These are phyloP conservation scores for Prosopis cineraria DNA, from an alignment of 306 rosid species.

Conservation along the genomic window DNA sequence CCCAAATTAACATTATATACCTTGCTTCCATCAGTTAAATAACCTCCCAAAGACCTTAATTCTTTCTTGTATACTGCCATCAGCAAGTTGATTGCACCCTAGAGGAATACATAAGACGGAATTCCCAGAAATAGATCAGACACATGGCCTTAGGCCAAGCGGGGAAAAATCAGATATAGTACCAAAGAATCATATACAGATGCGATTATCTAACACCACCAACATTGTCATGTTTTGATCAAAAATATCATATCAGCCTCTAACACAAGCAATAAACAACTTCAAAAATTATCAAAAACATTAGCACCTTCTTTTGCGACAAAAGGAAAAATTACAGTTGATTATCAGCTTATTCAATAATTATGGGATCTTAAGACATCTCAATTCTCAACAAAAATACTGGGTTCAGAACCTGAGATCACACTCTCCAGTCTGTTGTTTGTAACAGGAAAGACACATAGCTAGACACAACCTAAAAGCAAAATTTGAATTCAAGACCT, in stretches of 20 bases:
- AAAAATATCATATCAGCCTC: neutral
- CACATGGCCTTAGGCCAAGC: neutral
- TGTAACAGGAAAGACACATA: neutral
- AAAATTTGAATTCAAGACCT: neutral
- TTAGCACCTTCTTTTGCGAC: neutral
- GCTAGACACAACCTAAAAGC: slow-evolving; percentile 3
- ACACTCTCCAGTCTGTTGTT: neutral
- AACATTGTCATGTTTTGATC: neutral
- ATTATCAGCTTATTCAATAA: neutral
- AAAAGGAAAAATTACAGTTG: neutral
- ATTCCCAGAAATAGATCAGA: slow-evolving; percentile 19
- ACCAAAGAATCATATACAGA: neutral
- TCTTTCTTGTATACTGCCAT: slow-evolving; percentile 94
- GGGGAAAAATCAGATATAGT: neutral
- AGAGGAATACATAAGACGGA: slow-evolving; percentile 20
- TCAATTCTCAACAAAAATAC: slow-evolving; percentile 2
- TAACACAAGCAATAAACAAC: neutral
- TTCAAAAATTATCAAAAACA: neutral
- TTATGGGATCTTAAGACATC: neutral
- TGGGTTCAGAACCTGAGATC: neutral
- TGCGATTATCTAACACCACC: slow-evolving; percentile 2
- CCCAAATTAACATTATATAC: slow-evolving; percentile 42
- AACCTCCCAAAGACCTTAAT: slow-evolving; percentile 72
- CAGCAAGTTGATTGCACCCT: slow-evolving; percentile 97
- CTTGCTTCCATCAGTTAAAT: slow-evolving; percentile 87